Conservation (phyloP, 2,329 filamentous ascomycete genomes). For the Aspergillus bombycis region DNA sequence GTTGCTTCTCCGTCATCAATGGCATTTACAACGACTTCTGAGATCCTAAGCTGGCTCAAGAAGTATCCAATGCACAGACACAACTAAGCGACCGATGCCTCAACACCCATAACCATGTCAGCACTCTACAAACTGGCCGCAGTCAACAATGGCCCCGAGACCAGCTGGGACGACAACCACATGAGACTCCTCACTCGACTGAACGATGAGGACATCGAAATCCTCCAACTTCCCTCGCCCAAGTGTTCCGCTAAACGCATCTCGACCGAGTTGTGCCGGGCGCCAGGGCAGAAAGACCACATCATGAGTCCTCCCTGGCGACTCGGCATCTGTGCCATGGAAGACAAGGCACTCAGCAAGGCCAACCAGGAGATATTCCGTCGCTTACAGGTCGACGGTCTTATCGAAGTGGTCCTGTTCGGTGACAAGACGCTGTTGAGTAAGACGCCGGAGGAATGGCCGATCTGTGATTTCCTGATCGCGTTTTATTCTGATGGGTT, state of each 20-base stretch:
- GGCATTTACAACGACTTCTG: constrained; percentile 1
- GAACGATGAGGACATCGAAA: background rate
- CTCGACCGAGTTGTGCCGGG: background rate
- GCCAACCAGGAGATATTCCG: constrained; percentile 91
- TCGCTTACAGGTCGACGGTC: constrained; percentile 69
- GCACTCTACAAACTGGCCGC: background rate
- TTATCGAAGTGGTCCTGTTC: constrained; percentile 92
- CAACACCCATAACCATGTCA: background rate
- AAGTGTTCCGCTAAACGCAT: background rate
- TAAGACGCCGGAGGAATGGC: constrained; percentile 90
- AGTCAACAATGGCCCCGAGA: background rate
- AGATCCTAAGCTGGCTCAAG: constrained; percentile 1
- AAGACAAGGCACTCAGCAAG: constrained; percentile 89
- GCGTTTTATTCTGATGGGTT: constrained; percentile 96
- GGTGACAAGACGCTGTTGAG: constrained; percentile 95
- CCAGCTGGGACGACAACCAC: background rate
- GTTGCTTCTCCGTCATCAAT: background rate
- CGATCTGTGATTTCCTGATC: constrained; percentile 87
- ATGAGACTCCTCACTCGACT: background rate
- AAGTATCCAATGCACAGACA: background rate
- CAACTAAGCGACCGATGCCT: background rate
- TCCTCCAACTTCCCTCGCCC: background rate
- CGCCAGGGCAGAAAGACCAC: background rate
- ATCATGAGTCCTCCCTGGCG: constrained; percentile 28
- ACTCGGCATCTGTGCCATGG: constrained; percentile 88